Base-by-base conservation (phyloP, 345 rosid genomes). In the Dovyalis caffra region DNA sequence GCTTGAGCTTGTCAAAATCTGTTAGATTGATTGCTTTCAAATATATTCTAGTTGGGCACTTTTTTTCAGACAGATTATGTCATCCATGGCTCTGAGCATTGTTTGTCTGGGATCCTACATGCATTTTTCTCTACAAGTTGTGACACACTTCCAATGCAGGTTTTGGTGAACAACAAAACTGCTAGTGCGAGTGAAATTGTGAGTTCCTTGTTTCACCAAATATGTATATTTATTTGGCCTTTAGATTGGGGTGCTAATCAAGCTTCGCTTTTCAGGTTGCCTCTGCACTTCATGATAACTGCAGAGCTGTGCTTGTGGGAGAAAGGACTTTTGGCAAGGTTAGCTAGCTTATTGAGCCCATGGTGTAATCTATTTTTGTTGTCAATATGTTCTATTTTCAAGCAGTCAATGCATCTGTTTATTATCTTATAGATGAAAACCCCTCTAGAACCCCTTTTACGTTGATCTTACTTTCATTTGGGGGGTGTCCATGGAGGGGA, bases 101-200 rank as follows among this genome's bases (percentile, higher is more conserved):
- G 49, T 64, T 68, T 75, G 38, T 16, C 56, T 63, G 37, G 31
- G 51, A 38, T 47, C 25, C 33, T 65, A 28, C 45, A 73, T 64
- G 70, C 29, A 45, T 23, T 21, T 47, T 35, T 47, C 28, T 71
- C 12, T 15, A 49, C 25, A 34, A 49, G 70, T 21, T 37, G 21
- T 71, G 68, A 57, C 37, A 60, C 16, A 40, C 33, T 78, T 57
- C 56, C 2, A n/a, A 18, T 76, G 77, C 87, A 92, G 99, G 91
- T 92, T 76, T 85, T 95, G 88, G 97, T 92, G 72, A 95, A 95
- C 83, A 86, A 82, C 82, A 95, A 82, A 84, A 95, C 99, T 40
- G 97, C 97, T 33, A 91, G 97, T 77, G 97, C 97, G 8, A 95
- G 99, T 86, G 99, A 95, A 87, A 95, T 95, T 74, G 97, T 95